Evolutionary conservation across 129 eudicot genomes (phyloP).

Genomic region (Calendula officinalis): DNA sequence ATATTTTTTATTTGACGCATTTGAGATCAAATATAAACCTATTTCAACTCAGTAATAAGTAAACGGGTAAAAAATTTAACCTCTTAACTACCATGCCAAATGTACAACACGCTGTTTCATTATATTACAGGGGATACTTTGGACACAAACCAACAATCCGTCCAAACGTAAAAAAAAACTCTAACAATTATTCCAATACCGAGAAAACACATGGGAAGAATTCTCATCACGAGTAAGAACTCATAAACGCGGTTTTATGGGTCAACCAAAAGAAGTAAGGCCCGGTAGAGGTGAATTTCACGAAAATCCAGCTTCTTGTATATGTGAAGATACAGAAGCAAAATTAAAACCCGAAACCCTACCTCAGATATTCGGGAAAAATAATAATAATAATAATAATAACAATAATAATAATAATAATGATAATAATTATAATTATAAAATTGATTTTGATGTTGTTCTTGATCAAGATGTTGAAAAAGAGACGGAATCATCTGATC

Average conservation of each 20-base stretch:
- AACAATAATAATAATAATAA: no score
- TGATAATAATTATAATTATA: no score
- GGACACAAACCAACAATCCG: constrained; percentile 92
- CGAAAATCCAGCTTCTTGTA: constrained; percentile 36
- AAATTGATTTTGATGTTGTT: constrained; percentile 27
- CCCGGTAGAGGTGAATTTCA: constrained; percentile 61
- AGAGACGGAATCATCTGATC: constrained; percentile 65
- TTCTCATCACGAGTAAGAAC: not conserved
- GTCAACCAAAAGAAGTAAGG: constrained; percentile 20
- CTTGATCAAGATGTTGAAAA: constrained; percentile 54
- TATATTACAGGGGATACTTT: constrained; percentile 63
- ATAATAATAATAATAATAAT: no score
- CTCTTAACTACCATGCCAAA: no score
- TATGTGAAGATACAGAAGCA: constrained; percentile 67
- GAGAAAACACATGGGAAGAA: not conserved
- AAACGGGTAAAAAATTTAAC: no score
- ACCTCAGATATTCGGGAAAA: constrained; percentile 45
- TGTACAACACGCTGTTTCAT: no score
- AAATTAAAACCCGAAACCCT: constrained; percentile 39
- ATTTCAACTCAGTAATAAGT: no score
- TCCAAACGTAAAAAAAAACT: constrained; percentile 54
- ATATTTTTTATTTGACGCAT: no score
- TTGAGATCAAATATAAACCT: no score
- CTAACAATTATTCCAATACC: not conserved
- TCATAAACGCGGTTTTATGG: not conserved